A percentile compares a stretch with the other conserved stretches of the same genome.
These are phyloP conservation scores for Hamamelis virginiana DNA, from an alignment of 164 flowering plant genomes.

Conservation along the genomic window DNA sequence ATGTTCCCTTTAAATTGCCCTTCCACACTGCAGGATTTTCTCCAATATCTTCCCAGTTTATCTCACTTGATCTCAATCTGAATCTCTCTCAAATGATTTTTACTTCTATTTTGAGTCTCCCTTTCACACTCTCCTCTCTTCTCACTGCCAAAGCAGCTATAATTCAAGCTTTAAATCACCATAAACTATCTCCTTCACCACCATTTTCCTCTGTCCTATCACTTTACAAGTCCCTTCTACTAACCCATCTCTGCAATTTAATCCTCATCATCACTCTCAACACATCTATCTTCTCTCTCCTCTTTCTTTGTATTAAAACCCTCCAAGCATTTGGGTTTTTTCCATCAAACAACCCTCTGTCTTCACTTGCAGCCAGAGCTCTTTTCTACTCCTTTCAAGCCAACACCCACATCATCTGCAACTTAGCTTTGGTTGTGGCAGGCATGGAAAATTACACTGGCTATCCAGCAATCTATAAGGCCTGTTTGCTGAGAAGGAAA, in stretches of 20 bases:
- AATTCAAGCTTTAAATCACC: constrained; percentile 18
- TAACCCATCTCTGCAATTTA: constrained; percentile 36
- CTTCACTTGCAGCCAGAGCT: constrained; percentile 32
- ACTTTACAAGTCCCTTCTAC: constrained; percentile 28
- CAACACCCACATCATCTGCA: constrained; percentile 45
- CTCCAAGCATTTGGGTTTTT: constrained; percentile 11
- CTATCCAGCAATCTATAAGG: constrained; percentile 39
- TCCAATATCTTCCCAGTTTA: not conserved
- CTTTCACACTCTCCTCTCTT: constrained; percentile 18
- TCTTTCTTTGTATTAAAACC: constrained; percentile 24
- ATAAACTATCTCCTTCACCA: constrained; percentile 3
- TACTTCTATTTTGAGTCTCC: constrained; percentile 6
- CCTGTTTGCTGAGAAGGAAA: constrained; percentile 34
- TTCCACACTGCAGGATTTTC: too few species aligned
- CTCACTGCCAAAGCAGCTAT: constrained; percentile 20
- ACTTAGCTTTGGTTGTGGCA: constrained; percentile 45
- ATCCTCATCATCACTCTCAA: constrained; percentile 29
- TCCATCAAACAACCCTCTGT: constrained; percentile 7
- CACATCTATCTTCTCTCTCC: constrained; percentile 22
- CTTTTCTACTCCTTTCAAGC: constrained; percentile 56
- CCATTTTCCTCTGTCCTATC: constrained; percentile 16
- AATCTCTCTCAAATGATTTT: constrained; percentile 5
- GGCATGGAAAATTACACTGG: constrained; percentile 45
- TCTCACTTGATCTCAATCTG: not conserved
- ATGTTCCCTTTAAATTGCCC: not conserved